Base-by-base conservation (phyloP, 148 eudicot genomes). In the Vaccinium macrocarpon region DNA sequence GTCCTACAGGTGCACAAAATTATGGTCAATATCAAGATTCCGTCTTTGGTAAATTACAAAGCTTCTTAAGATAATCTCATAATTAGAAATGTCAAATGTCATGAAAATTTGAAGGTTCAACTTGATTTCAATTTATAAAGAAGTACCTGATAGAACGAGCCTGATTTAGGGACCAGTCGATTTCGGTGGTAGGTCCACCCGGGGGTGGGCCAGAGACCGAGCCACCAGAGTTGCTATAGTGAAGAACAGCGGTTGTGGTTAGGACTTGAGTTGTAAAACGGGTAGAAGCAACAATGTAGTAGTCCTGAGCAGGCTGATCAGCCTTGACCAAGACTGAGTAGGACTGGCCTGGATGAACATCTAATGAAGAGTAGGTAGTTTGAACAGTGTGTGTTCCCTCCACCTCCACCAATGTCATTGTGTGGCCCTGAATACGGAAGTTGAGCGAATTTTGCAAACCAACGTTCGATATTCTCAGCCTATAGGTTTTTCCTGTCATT, bases 321-420 rank as follows among this genome's bases (percentile, higher is more conserved):
- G 96, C 98, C 3, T 98, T 95, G 19, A 97, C 85, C 13, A 97
- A 91, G 59, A 97, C 98, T 0, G 98, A 95, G 90, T 91, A 95
- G 82, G 97, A 92, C 78, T 97, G 99, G 35, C 99, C 99, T 3
- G 88, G 91, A 66, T 97, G 99, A 75, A 97, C 91, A 42, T 97
- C 99, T 42, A 97, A 93, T 5, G 98, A 95, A 68, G 99, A 97
- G 87, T 92, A 97, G 49, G 87, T 83, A 0, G 92, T 88, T 75
- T 97, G 99, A 52, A 97, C 83, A 14, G 98, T 92, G 91, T 97
- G 99, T 23, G 99, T 97, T 53, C 99, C 99, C 84, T 97, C 99
- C 2, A 95, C 99, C 88, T 97, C 99, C 21, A 97, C 98, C 50
- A 97, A 59, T 80, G 74, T 93, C 95, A 97, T 86, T 82, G 84